Evolutionary conservation across 768 basidiomycete species (phyloP), one percentile per base, ranked within the genome.

Genomic region (Leccinum subtestaceum): DNA sequence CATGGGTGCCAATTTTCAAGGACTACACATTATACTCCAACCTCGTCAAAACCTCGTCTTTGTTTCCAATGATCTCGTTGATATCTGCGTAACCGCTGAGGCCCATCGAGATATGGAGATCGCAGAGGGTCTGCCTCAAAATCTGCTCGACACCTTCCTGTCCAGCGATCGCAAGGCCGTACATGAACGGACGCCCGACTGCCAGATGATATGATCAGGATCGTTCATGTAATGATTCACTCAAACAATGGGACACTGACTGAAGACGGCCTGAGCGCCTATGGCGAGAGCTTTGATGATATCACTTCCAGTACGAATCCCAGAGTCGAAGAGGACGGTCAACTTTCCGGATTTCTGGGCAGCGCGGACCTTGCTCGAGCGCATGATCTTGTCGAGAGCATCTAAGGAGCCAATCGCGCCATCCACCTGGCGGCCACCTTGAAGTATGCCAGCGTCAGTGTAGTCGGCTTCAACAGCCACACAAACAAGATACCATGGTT

Each of bases 211-310:
- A 31, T 10, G 19, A 50, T 61, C 48, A 64, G 58, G 19, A 31
- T 31, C 13, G 1, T 3, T 9, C 12, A 19, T 2, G 10, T 4
- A 4, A n/a, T 40, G 2, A 15, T 5, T 46, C 3, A 29, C 10
- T 29, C 25, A 36, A 21, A 51, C 2, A 2, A 48, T 27, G 27
- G 23, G 34, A n/a, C 15, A 80, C 89, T 64, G 63, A 91, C 85
- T 77, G 19, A 94, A 71, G 15, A 95, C 85, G 8, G 78, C 91
- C 64, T 95, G 87, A 8, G 94, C 93, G 45, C 94, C 93, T 0
- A 95, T 78, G 1, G 92, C 92, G 29, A 95, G 73, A 0, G 94
- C 93, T 71, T 91, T 91, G 72, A 93, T 79, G 49, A 94, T 83
- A 61, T 96, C 94, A 47, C 84, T 83, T 11, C 91, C 93, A 0